phyloP scores from a whole-genome alignment of 2,329 filamentous ascomycete genomes.

The Fusarium metavorans region DNA sequence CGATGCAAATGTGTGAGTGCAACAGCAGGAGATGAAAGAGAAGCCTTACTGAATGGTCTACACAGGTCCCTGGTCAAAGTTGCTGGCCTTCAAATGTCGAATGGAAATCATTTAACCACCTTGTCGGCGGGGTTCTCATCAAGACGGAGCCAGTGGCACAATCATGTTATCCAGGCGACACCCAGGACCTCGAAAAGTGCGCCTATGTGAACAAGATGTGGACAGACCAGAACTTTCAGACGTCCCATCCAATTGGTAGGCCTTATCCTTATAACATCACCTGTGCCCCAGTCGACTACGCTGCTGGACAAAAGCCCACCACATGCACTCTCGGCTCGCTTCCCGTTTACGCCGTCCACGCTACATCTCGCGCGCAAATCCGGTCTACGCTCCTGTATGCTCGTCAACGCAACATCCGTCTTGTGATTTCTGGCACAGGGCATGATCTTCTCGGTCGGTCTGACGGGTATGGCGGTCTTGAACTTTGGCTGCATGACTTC shows the following conservation, averaged over 20 bases:
- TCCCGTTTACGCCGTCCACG: slow-evolving; percentile 26
- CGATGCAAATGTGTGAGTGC: slow-evolving; percentile 29
- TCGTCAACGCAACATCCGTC: slow-evolving; percentile 3
- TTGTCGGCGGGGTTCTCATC: slow-evolving; percentile 16
- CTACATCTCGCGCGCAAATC: slow-evolving; percentile 16
- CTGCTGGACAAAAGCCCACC: slow-evolving; percentile 10
- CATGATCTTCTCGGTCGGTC: slow-evolving; percentile 31
- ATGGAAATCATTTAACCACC: slow-evolving; percentile 7
- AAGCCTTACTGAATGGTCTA: background rate
- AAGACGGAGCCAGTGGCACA: slow-evolving; percentile 29
- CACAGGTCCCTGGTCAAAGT: slow-evolving; percentile 21
- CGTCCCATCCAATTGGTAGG: slow-evolving; percentile 29
- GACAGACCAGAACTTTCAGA: slow-evolving; percentile 34
- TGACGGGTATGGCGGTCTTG: slow-evolving; percentile 26
- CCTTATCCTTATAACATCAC: slow-evolving; percentile 37
- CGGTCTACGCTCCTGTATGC: slow-evolving; percentile 8
- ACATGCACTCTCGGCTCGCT: slow-evolving; percentile 27
- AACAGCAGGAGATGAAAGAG: background rate
- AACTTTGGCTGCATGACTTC: slow-evolving; percentile 30
- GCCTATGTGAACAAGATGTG: slow-evolving; percentile 32
- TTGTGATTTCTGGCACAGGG: slow-evolving; percentile 27
- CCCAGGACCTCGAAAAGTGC: slow-evolving; percentile 19
- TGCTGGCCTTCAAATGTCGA: slow-evolving; percentile 23
- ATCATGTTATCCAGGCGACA: slow-evolving; percentile 29
- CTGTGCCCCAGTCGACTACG: slow-evolving; percentile 26